Percentiles rank a stretch among this genome's conserved stretches.
Evolutionary conservation across 1,284 basidiomycete species (phyloP).

Genomic region (Pseudomicrostroma phylloplanum): DNA sequence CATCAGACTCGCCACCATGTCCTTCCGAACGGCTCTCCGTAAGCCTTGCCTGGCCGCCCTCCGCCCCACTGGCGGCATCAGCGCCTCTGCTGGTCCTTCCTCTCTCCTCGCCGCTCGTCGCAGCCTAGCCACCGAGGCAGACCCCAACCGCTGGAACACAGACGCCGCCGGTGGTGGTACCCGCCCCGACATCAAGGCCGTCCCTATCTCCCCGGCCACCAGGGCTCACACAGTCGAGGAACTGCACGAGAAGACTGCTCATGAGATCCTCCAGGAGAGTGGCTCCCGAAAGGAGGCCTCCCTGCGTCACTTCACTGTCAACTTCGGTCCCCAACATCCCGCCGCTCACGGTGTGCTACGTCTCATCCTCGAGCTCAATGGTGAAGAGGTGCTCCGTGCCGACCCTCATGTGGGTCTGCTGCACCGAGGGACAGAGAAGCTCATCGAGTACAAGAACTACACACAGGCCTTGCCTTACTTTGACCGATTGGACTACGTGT

Average conservation of each 20-base stretch:
- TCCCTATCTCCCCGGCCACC: slow-evolving; percentile 24
- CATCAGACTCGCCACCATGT: slow-evolving; percentile 16
- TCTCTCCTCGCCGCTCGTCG: slow-evolving; percentile 17
- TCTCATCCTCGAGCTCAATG: slow-evolving; percentile 94
- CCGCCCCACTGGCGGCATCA: slow-evolving; percentile 18
- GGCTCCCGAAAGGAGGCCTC: slow-evolving; percentile 69
- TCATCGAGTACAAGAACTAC: slow-evolving; percentile 99
- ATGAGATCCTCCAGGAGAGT: slow-evolving; percentile 70
- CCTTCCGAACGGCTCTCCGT: slow-evolving; percentile 22
- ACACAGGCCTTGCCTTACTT: slow-evolving; percentile 98
- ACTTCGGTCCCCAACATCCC: slow-evolving; percentile 73
- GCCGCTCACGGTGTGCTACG: slow-evolving; percentile 97
- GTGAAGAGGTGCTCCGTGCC: slow-evolving; percentile 60
- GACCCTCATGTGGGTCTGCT: slow-evolving; percentile 84
- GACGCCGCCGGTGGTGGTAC: slow-evolving; percentile 15
- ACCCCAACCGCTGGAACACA: not conserved
- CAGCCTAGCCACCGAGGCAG: slow-evolving; percentile 31
- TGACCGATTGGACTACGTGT: slow-evolving; percentile 97
- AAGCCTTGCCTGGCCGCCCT: slow-evolving; percentile 21
- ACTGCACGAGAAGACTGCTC: slow-evolving; percentile 67
- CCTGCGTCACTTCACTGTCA: slow-evolving; percentile 58
- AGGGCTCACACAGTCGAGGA: slow-evolving; percentile 34
- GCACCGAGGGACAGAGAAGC: slow-evolving; percentile 94
- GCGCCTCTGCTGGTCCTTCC: slow-evolving; percentile 20
- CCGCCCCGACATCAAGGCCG: slow-evolving; percentile 21